A percentile compares a stretch with the other conserved stretches of the same genome.
phyloP scores from a whole-genome alignment of 257 asterid genomes.

The Anisodus acutangulus region DNA sequence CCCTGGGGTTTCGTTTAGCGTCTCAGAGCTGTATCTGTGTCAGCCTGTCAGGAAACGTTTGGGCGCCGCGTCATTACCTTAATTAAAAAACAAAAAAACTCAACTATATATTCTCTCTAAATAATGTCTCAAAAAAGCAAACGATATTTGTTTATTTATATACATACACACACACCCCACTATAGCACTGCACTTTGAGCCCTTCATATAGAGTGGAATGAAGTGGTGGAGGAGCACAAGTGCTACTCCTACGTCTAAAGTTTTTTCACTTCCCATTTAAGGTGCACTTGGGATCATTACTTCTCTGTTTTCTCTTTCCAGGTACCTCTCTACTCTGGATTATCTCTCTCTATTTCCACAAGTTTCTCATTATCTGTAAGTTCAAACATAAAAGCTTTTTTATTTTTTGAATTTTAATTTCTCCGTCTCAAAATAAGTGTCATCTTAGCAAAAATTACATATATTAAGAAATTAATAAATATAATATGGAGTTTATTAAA shows the following conservation, averaged over 20 bases:
- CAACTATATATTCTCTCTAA: background rate
- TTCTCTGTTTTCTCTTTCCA: background rate
- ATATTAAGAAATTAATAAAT: too few relatives aligned
- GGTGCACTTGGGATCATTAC: background rate
- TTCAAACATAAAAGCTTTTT: background rate
- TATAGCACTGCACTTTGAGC: background rate
- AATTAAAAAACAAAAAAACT: background rate
- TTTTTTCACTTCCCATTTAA: constrained; percentile 1
- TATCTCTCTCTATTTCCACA: background rate
- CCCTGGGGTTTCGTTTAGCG: background rate
- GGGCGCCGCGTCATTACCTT: background rate
- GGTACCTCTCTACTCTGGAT: background rate
- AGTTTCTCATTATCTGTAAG: background rate
- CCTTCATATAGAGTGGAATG: background rate
- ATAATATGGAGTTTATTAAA: too few relatives aligned
- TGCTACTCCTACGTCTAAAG: constrained; percentile 55
- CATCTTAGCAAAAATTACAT: too few relatives aligned
- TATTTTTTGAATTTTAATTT: background rate
- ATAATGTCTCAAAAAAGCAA: background rate
- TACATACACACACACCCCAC: background rate
- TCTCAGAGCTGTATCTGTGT: background rate
- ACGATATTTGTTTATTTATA: background rate
- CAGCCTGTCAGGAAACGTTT: background rate
- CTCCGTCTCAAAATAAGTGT: too few relatives aligned
- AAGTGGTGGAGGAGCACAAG: constrained; percentile 27